Conservation (phyloP, 2,329 filamentous ascomycete genomes). For the Aspergillus hortae region DNA sequence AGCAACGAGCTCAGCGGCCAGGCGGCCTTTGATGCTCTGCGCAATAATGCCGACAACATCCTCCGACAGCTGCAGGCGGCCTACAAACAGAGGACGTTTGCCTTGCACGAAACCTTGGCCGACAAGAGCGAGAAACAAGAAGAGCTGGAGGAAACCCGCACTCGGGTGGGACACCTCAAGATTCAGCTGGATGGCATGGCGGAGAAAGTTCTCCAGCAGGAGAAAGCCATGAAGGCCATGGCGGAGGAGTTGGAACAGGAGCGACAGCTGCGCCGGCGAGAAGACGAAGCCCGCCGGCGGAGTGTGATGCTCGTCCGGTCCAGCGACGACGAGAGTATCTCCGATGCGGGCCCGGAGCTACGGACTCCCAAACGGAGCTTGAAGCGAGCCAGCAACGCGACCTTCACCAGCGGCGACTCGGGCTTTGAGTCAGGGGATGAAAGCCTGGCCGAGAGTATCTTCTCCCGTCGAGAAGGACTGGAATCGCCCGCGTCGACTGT, state of each 20-base stretch:
- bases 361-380: slow-evolving; percentile 29
- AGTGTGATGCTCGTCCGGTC: slow-evolving; percentile 29
- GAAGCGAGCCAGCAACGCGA: slow-evolving; percentile 39
- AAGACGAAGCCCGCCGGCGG: slow-evolving; percentile 36
- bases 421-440: slow-evolving; percentile 59
- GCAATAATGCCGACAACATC: slow-evolving; percentile 54
- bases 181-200: slow-evolving; percentile 60
- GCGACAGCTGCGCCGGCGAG: slow-evolving; percentile 35
- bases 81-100: slow-evolving; percentile 51
- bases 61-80: slow-evolving; percentile 54
- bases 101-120: slow-evolving; percentile 49
- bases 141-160: slow-evolving; percentile 59
- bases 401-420: slow-evolving; percentile 48
- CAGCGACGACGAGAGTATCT: slow-evolving; percentile 31
- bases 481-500: slow-evolving; percentile 35
- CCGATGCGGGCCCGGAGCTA: slow-evolving; percentile 31
- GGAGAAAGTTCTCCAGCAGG: slow-evolving; percentile 52
- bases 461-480: slow-evolving; percentile 37
- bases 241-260: slow-evolving; percentile 47
- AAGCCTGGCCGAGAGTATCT: slow-evolving; percentile 48
- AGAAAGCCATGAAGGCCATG: slow-evolving; percentile 53
- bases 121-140: slow-evolving; percentile 58
- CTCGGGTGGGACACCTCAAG: slow-evolving; percentile 56
- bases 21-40: slow-evolving; percentile 55
- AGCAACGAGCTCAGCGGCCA: slow-evolving; percentile 48